phyloP scores from a whole-genome alignment of 257 asterid genomes.

The Prunella vulgaris region DNA sequence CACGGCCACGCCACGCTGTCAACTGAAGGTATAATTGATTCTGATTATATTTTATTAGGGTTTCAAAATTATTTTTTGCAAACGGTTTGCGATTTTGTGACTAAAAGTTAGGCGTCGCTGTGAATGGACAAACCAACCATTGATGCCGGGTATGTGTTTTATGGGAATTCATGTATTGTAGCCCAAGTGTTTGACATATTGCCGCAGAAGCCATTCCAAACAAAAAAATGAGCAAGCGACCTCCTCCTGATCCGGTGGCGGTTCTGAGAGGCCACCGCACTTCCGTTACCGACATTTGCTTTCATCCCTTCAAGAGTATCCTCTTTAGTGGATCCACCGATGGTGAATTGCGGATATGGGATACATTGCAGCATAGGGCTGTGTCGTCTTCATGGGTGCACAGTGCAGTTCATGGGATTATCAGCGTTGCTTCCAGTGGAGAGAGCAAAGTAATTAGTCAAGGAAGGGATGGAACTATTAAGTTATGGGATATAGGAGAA shows the following conservation, averaged over 20 bases:
- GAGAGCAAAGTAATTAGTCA: constrained; percentile 71
- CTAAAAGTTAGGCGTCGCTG: too few relatives aligned
- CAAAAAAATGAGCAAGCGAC: constrained; percentile 55
- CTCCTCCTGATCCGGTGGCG: constrained; percentile 86
- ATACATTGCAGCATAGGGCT: constrained; percentile 68
- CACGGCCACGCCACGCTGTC: too few relatives aligned
- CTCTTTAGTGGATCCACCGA: constrained; percentile 78
- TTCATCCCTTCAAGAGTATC: constrained; percentile 63
- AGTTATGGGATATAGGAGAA: constrained; percentile 80
- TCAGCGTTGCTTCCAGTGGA: constrained; percentile 54
- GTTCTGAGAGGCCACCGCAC: constrained; percentile 97
- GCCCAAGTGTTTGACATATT: constrained; percentile 40
- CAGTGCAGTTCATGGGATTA: constrained; percentile 86
- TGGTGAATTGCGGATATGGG: constrained; percentile 92
- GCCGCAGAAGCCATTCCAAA: constrained; percentile 18
- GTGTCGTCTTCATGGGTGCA: constrained; percentile 85
- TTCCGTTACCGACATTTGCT: constrained; percentile 73
- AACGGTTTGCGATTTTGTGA: too few relatives aligned
- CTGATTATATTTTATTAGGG: too few relatives aligned
- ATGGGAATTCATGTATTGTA: not conserved
- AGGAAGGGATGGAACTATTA: constrained; percentile 89
- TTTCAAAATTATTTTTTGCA: too few relatives aligned
- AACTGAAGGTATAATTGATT: too few relatives aligned
- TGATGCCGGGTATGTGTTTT: too few relatives aligned
- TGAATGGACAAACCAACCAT: too few relatives aligned